A percentile compares a stretch with the other conserved stretches of the same genome.
phyloP scores from a whole-genome alignment of 2,329 filamentous ascomycete genomes.

The Aspergillus sp. region DNA sequence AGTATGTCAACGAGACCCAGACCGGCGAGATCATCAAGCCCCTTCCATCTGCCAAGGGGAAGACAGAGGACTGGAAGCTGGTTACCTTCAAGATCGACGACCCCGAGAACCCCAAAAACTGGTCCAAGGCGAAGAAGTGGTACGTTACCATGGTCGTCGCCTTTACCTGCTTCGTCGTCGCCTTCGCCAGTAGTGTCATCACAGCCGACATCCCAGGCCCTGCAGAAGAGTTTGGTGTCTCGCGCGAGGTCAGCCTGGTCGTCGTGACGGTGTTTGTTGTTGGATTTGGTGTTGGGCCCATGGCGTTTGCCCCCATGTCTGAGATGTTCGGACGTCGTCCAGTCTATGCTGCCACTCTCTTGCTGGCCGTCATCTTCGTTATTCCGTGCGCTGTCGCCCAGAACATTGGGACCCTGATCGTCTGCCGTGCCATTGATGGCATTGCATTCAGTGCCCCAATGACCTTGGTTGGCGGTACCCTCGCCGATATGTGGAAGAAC shows the following conservation, averaged over 20 bases:
- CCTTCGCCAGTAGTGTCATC: constrained; percentile 71
- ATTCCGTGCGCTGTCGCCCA: constrained; percentile 75
- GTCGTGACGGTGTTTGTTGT: constrained; percentile 76
- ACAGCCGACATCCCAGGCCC: constrained; percentile 72
- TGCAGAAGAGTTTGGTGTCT: constrained; percentile 63
- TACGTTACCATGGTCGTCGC: constrained; percentile 84
- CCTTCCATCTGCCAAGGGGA: constrained; percentile 52
- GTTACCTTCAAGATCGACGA: constrained; percentile 72
- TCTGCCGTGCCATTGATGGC: constrained; percentile 75
- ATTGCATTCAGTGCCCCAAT: constrained; percentile 84
- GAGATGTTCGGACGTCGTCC: constrained; percentile 71
- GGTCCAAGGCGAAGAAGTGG: constrained; percentile 77
- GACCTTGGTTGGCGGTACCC: constrained; percentile 78
- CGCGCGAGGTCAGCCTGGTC: constrained; percentile 69
- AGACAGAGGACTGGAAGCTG: constrained; percentile 58
- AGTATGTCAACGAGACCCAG: constrained; percentile 65
- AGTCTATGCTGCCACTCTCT: constrained; percentile 68
- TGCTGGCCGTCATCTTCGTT: constrained; percentile 73
- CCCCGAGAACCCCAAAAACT: constrained; percentile 81
- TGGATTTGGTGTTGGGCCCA: constrained; percentile 78
- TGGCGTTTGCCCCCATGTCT: constrained; percentile 75
- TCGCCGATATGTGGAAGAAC: constrained; percentile 80
- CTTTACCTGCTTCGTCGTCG: constrained; percentile 71
- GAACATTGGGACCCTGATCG: constrained; percentile 74
- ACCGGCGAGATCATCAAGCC: constrained; percentile 61